Evolutionary conservation across 1,284 basidiomycete species (phyloP), one percentile per base, ranked within the genome.

Genomic region (Neonothopanus nambi): DNA sequence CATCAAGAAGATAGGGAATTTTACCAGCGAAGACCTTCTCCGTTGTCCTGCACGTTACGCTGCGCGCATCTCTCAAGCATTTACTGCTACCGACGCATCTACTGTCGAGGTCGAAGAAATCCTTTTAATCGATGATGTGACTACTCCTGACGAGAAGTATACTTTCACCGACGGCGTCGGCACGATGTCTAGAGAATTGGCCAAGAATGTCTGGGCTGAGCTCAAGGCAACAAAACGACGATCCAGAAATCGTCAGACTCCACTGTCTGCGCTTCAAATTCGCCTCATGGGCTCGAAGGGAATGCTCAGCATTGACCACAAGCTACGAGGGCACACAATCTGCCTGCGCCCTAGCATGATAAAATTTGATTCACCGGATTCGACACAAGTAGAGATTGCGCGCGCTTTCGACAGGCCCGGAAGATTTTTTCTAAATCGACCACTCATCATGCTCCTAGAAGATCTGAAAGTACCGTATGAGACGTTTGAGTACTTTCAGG

Each of bases 121-220:
- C 8, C 51, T 76, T 3, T 9, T 38, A 2, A 48, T 74, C 0
- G 48, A 58, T 0, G 87, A 89, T 63, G 80, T 87, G 56, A 63
- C 66, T 13, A 69, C 67, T 5, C 12, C 28, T 3, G 63, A 64
- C 52, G 66, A 67, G 21, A 80, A 77, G 46, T 72, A 70, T 51
- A 87, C 86, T 24, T 53, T 48, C 64, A 88, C 86, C 0, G 87
- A 89, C 60, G 87, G 87, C 3, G 81, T 87, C 8, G 87, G 87
- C 0, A 86, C 79, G 0, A 79, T 89, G 56, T 88, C 86, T 0
- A 63, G 66, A 5, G 74, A 79, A 20, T 65, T 89, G n/a, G 81
- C 84, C 3, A 61, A 67, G 12, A 73, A 74, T 20, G 81, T 89
- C 21, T 82, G 79, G 68, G 55, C 58, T 55, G 65, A 68, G 7